phyloP scores from a whole-genome alignment of 2,329 filamentous ascomycete species.

The Diaporthe australafricana region DNA sequence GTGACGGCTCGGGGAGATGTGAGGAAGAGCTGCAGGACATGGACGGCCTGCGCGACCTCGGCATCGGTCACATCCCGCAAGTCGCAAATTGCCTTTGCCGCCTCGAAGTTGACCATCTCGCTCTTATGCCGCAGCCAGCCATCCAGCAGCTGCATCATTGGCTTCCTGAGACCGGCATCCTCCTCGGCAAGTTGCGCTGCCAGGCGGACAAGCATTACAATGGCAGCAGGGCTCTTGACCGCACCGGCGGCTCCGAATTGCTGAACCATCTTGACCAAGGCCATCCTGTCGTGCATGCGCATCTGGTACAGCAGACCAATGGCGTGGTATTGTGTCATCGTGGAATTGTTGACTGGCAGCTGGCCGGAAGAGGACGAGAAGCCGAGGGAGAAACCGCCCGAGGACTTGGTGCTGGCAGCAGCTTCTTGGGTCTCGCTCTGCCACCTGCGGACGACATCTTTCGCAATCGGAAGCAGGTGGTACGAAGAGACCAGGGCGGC shows the following conservation, averaged over 20 bases:
- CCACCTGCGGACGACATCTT: conserved; percentile 96
- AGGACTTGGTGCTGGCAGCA: conserved; percentile 88
- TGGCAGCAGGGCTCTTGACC: conserved; percentile 93
- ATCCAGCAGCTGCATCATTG: conserved; percentile 97
- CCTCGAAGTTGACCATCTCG: conserved; percentile 99
- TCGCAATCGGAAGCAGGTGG: conserved; percentile 94
- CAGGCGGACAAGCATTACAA: conserved; percentile 90
- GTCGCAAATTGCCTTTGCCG: conserved; percentile 96
- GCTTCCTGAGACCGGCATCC: conserved; percentile 86
- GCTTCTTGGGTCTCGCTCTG: conserved; percentile 99
- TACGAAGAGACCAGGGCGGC: conserved; percentile 97
- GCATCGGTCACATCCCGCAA: conserved; percentile 92
- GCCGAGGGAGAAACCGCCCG: conserved; percentile 88
- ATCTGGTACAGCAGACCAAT: conserved; percentile 98
- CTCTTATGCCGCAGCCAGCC: conserved; percentile 98
- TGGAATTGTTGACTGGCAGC: conserved; percentile 88
- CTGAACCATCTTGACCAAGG: conserved; percentile 99
- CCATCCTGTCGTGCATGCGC: conserved; percentile 97
- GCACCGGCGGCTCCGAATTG: conserved; percentile 93
- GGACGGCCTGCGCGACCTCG: conserved; percentile 91
- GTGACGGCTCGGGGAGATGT: conserved; percentile 95
- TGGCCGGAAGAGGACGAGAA: conserved; percentile 85
- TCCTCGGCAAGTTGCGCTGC: conserved; percentile 96
- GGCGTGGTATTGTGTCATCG: conserved; percentile 98
- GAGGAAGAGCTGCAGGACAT: conserved; percentile 95